phyloP scores from a whole-genome alignment of 73 alveolate genomes.

The Blepharisma stoltei region DNA sequence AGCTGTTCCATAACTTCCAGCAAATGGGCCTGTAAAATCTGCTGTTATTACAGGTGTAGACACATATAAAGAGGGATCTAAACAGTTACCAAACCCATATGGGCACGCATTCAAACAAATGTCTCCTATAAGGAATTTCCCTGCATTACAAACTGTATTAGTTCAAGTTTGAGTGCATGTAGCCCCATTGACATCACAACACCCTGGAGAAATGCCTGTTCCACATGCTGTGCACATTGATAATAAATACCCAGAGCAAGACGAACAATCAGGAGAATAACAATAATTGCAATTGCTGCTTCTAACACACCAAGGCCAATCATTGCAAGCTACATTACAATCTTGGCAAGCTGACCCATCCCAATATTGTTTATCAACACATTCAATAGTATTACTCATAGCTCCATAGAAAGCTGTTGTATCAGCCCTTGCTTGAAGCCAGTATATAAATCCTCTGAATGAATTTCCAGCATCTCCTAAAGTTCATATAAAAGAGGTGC shows the following conservation, averaged over 20 bases:
- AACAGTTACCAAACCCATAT: neutral
- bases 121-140: neutral
- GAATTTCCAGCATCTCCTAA: too few relatives aligned
- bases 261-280: neutral
- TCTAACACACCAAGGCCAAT: constrained; percentile 26
- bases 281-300: neutral
- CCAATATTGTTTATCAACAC: constrained; percentile 10
- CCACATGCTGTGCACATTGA: neutral
- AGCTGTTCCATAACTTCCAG: too few relatives aligned
- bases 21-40: too few relatives aligned
- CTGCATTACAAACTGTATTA: neutral
- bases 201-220: neutral
- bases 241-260: neutral
- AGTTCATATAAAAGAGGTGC: too few relatives aligned
- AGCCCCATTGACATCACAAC: neutral
- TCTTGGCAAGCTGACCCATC: neutral
- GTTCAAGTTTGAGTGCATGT: neutral
- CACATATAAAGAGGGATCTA: too few relatives aligned
- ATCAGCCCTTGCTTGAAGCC: too few relatives aligned
- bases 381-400: neutral
- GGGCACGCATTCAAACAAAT: constrained; percentile 6
- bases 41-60: too few relatives aligned
- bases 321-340: neutral
- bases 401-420: too few relatives aligned
- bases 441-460: too few relatives aligned